Conservation (phyloP, 2,329 filamentous ascomycete genomes). For the Ophiostoma montium region DNA sequence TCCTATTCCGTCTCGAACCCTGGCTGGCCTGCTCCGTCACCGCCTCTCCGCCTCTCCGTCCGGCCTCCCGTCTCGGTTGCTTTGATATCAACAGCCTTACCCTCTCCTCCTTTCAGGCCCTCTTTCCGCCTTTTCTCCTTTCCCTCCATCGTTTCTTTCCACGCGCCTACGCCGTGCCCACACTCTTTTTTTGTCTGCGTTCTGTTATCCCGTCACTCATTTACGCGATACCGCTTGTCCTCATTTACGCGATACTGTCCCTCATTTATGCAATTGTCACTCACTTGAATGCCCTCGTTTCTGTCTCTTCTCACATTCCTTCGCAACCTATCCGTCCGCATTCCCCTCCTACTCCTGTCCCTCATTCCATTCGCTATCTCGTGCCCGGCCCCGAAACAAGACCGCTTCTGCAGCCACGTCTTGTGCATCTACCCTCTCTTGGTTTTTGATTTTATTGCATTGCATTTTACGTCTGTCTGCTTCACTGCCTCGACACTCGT, state of each 20-base stretch:
- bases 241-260: not conserved
- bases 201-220: not conserved
- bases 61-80: slow-evolving; percentile 3
- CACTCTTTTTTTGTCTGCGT: not conserved
- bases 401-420: slow-evolving; percentile 10
- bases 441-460: not conserved
- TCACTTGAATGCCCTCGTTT: not conserved
- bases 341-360: not conserved
- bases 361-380: slow-evolving; percentile 6
- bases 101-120: slow-evolving; percentile 4
- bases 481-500: not conserved
- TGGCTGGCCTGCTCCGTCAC: not conserved
- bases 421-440: not conserved
- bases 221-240: not conserved
- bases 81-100: slow-evolving; percentile 7
- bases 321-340: not conserved
- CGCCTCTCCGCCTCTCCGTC: not conserved
- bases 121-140: slow-evolving; percentile 5
- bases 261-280: not conserved
- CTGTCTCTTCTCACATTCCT: not conserved
- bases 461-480: not conserved
- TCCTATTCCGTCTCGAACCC: not conserved
- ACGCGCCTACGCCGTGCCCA: not conserved
- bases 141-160: not conserved
- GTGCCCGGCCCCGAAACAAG: slow-evolving; percentile 4